phyloP scores from a whole-genome alignment of 306 rosid genomes.

The Dalbergia oliveri region DNA sequence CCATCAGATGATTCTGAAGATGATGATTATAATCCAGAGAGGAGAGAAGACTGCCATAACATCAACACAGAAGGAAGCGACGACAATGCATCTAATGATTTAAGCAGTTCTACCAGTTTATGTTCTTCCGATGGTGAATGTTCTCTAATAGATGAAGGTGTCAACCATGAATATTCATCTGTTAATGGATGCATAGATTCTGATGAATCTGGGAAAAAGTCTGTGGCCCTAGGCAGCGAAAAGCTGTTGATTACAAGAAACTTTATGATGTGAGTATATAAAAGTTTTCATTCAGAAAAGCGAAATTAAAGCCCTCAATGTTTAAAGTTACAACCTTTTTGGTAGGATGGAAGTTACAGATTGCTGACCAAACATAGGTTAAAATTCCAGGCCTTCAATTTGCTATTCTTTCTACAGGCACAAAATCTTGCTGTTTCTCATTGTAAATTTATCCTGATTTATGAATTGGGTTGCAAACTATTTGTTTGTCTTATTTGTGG shows the following conservation, averaged over 20 bases:
- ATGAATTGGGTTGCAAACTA: slow-evolving; percentile 5
- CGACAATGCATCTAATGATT: slow-evolving; percentile 55
- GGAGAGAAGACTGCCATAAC: slow-evolving; percentile 59
- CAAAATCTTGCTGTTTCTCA: too few relatives aligned
- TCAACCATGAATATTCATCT: slow-evolving; percentile 51
- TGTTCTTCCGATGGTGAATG: slow-evolving; percentile 62
- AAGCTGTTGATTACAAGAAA: slow-evolving; percentile 77
- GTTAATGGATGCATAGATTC: slow-evolving; percentile 60
- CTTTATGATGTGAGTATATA: slow-evolving; percentile 71
- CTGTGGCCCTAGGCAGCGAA: slow-evolving; percentile 77
- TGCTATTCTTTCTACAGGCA: neutral
- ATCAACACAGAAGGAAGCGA: slow-evolving; percentile 55
- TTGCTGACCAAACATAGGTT: slow-evolving; percentile 16
- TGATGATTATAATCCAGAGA: slow-evolving; percentile 86
- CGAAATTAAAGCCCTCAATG: neutral
- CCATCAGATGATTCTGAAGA: slow-evolving; percentile 97
- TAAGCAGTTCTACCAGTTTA: slow-evolving; percentile 59
- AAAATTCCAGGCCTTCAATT: slow-evolving; percentile 8
- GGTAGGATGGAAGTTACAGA: slow-evolving; percentile 27
- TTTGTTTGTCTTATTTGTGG: slow-evolving; percentile 4
- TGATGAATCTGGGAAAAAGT: slow-evolving; percentile 69
- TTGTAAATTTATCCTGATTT: slow-evolving; percentile 6
- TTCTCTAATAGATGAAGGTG: slow-evolving; percentile 46
- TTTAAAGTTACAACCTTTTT: slow-evolving; percentile 33
- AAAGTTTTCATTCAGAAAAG: slow-evolving; percentile 34